Evolutionary conservation across 2,329 filamentous ascomycete species (phyloP), one percentile per base, ranked within the genome.

Genomic region (Coniochaeta sp.): DNA sequence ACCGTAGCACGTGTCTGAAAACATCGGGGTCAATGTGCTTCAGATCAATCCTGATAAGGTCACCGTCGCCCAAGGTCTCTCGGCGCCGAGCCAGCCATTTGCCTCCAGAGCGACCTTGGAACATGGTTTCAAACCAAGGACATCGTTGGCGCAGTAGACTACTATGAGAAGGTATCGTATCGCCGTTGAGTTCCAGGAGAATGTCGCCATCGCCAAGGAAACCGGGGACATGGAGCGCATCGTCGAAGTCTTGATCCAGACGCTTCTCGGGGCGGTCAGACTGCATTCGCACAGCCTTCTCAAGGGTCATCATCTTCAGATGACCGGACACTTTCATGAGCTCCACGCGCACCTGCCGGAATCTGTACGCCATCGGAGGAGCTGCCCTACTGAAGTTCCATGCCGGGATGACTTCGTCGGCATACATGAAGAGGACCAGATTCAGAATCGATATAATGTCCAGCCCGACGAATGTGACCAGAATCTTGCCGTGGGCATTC

Each of bases 51-150:
- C 75, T 77, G 52, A 96, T 73, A 62, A 56, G 76, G 58, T 62
- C 63, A 54, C 69, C 56, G 2, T 61, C 49, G 5, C 61, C 59
- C 45, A 64, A 60, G 6, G 60, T 64, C 49, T 78, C 71, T n/a
- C 82, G 81, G 50, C 91, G 81, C 28, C 80, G 79, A 48, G 84
- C 78, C 18, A 99, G 76, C 94, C 94, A 99, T 59, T 81, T 81
- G 1, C 94, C 94, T 35, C 80, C 79, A 7, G 94, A 89, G 40
- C 90, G 85, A n/a, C 94, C 94, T 59, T 89, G 78, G 67, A 96
- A 97, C 40, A 99, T 76, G 1, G 87, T 88, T 56, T 92, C 77
- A 57, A 99, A 99, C 75, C 96, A 99, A 0, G 90, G 91, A 60
- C 91, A 96, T 57, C 94, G 78, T 60, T 86, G 84, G 57, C 90